A percentile compares a stretch with the other conserved stretches of the same genome.
phyloP scores from a whole-genome alignment of 2,329 filamentous ascomycete genomes.

The Pezicula neosporulosa region DNA sequence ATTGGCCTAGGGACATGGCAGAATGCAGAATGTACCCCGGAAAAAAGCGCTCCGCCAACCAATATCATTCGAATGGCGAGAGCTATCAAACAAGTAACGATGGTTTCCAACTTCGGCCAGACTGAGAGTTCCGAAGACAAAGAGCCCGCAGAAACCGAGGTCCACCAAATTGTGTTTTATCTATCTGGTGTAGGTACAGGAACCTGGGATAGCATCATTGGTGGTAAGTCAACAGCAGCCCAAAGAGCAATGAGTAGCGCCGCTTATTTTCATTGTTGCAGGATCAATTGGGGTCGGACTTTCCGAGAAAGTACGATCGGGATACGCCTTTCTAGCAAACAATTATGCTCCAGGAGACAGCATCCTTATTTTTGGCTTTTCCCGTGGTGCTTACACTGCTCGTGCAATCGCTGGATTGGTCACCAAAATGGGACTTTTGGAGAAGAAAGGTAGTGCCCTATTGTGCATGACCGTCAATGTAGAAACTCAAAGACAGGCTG shows the following conservation, averaged over 20 bases:
- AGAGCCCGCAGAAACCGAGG: not conserved
- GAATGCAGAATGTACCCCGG: not conserved
- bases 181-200: constrained; percentile 1
- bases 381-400: constrained; percentile 33
- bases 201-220: not conserved
- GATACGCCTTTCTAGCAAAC: constrained; percentile 38
- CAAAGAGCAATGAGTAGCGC: not conserved
- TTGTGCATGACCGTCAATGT: not conserved
- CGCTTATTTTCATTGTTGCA: not conserved
- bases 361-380: constrained; percentile 32
- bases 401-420: constrained; percentile 29
- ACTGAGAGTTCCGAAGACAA: not conserved
- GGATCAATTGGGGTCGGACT: not conserved
- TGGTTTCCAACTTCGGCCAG: not conserved
- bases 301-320: not conserved
- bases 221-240: not conserved
- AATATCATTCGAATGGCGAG: not conserved
- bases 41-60: not conserved
- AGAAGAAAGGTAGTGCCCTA: not conserved
- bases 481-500: too few relatives aligned
- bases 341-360: constrained; percentile 34
- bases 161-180: constrained; percentile 3
- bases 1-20: not conserved
- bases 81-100: not conserved
- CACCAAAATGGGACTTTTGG: constrained; percentile 30